A percentile compares a stretch with the other conserved stretches of the same genome.
phyloP scores from a whole-genome alignment of 1,284 basidiomycete species.

The Phlebopus sp. region DNA sequence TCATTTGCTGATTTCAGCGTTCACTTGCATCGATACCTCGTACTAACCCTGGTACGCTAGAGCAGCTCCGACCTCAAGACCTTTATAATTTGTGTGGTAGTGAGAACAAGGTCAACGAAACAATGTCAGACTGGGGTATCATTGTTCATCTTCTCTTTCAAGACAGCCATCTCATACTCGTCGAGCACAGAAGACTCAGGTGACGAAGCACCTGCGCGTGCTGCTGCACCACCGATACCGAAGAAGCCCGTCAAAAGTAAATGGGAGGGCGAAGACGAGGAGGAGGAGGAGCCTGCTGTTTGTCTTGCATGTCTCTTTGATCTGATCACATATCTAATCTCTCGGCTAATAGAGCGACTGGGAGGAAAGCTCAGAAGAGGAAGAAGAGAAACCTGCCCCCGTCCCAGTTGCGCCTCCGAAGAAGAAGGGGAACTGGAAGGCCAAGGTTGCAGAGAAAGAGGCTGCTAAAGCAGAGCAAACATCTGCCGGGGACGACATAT shows the following conservation, averaged over 20 bases:
- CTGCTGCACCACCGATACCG: conserved; percentile 40
- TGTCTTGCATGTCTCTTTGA: not conserved
- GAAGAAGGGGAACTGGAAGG: conserved; percentile 89
- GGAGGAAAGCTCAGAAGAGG: conserved; percentile 87
- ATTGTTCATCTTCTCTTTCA: conserved; percentile 1
- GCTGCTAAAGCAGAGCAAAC: conserved; percentile 55
- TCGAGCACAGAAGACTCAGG: conserved; percentile 45
- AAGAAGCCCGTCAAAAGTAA: conserved; percentile 55
- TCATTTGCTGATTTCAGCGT: too few species aligned
- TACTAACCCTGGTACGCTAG: too few species aligned
- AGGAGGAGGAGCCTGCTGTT: conserved; percentile 56
- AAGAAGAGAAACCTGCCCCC: conserved; percentile 52
- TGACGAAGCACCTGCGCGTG: conserved; percentile 44
- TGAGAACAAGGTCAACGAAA: not conserved
- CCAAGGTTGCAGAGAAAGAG: conserved; percentile 87
- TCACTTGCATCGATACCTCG: not conserved
- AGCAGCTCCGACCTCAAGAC: conserved; percentile 3
- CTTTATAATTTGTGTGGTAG: conserved; percentile 9
- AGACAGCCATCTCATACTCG: conserved; percentile 20
- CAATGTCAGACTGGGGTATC: conserved; percentile 48
- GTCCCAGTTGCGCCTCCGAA: conserved; percentile 63
- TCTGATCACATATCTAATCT: conserved; percentile 3
- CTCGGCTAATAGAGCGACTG: conserved; percentile 73
- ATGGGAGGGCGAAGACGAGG: conserved; percentile 89
- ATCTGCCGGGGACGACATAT: conserved; percentile 46